A percentile compares a stretch with the other conserved stretches of the same genome.
Evolutionary conservation across 2,329 filamentous ascomycete species (phyloP).

Genomic region (Ophiobolus disseminans): DNA sequence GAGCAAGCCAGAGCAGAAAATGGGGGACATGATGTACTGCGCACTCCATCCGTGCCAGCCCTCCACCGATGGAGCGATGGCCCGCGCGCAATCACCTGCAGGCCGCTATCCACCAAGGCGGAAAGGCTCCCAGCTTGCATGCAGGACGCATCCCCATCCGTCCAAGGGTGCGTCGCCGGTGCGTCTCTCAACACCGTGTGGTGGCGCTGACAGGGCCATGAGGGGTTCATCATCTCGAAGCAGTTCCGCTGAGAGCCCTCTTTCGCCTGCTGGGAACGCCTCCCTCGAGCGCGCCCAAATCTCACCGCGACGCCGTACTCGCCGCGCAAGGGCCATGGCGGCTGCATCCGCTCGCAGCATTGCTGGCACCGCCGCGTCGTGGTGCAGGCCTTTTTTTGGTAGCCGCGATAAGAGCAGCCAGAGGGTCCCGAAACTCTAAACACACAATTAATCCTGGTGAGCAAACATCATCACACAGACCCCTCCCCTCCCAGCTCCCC

Average conservation of each 20-base stretch:
- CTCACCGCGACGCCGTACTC: background rate
- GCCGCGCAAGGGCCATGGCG: conserved; percentile 2
- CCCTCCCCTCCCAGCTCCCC: conserved; percentile 4
- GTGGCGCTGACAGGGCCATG: background rate
- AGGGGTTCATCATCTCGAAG: background rate
- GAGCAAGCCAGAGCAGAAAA: conserved; percentile 6
- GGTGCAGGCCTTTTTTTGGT: conserved; percentile 9
- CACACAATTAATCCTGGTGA: conserved; percentile 4
- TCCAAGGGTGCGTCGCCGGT: background rate
- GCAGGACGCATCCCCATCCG: conserved; percentile 1
- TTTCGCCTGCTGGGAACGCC: conserved; percentile 4
- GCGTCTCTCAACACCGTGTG: conserved; percentile 11
- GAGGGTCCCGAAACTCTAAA: conserved; percentile 4
- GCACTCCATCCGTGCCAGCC: conserved; percentile 4
- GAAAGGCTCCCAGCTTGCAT: conserved; percentile 13
- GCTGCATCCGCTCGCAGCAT: conserved; percentile 9
- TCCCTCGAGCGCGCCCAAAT: background rate
- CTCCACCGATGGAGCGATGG: conserved; percentile 1
- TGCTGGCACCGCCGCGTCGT: background rate
- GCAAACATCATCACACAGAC: conserved; percentile 12
- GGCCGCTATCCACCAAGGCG: conserved; percentile 11
- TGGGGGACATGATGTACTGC: conserved; percentile 2
- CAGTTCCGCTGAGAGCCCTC: background rate
- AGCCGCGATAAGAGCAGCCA: conserved; percentile 31
- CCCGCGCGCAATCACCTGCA: conserved; percentile 14